Conservation (phyloP, 2,329 filamentous ascomycete genomes). For the Ilyonectria sp. region DNA sequence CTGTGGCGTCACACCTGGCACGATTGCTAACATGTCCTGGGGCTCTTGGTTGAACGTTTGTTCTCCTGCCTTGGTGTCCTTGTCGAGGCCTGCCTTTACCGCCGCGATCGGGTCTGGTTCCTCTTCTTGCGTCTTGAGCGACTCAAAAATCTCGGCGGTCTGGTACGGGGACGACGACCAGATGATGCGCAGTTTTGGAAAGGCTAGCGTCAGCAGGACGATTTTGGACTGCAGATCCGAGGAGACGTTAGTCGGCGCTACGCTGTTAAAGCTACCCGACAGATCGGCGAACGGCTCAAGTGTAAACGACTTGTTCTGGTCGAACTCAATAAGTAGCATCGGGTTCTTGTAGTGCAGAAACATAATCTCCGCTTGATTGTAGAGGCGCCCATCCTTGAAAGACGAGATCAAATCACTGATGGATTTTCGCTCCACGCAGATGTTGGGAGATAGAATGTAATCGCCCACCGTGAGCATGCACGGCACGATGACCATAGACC, state of each 20-base stretch:
- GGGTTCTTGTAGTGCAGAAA: slow-evolving; percentile 90
- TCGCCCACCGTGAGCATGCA: slow-evolving; percentile 98
- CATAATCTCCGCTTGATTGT: slow-evolving; percentile 94
- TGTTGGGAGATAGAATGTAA: slow-evolving; percentile 91
- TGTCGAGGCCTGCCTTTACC: slow-evolving; percentile 82
- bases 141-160: slow-evolving; percentile 96
- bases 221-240: slow-evolving; percentile 92
- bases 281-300: slow-evolving; percentile 85
- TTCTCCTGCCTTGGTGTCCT: slow-evolving; percentile 71
- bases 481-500: slow-evolving; percentile 89
- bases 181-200: slow-evolving; percentile 90
- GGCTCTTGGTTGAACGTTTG: slow-evolving; percentile 87
- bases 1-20: slow-evolving; percentile 88
- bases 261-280: slow-evolving; percentile 72
- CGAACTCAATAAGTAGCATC: slow-evolving; percentile 97
- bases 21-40: slow-evolving; percentile 89
- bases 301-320: slow-evolving; percentile 97
- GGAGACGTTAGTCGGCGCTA: slow-evolving; percentile 69
- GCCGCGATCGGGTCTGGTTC: slow-evolving; percentile 94
- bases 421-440: slow-evolving; percentile 96
- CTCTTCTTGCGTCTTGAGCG: slow-evolving; percentile 88
- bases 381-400: slow-evolving; percentile 92
- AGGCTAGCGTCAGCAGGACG: slow-evolving; percentile 92
- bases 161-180: slow-evolving; percentile 96
- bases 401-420: slow-evolving; percentile 92